phyloP scores from a whole-genome alignment of 768 basidiomycete genomes.

The Lentinula sp. region DNA sequence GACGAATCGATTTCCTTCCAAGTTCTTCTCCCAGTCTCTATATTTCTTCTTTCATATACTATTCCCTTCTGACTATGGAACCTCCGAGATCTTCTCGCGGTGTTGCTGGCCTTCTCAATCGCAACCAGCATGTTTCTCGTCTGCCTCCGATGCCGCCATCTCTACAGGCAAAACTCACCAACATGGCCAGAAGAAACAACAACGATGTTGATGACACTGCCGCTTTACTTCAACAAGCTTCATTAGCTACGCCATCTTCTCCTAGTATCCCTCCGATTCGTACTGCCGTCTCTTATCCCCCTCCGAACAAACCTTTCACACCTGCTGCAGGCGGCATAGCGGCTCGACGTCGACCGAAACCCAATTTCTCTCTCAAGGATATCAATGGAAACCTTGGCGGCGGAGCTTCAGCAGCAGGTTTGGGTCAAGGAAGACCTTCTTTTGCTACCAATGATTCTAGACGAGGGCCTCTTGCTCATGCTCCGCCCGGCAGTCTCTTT shows the following conservation, averaged over 20 bases:
- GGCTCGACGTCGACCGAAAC: conserved; percentile 42
- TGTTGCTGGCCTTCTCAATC: conserved; percentile 2
- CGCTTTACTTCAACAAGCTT: conserved; percentile 30
- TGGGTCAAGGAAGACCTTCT: conserved; percentile 62
- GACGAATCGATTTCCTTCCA: background rate
- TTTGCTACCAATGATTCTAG: conserved; percentile 32
- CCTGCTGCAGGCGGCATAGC: conserved; percentile 27
- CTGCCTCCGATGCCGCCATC: conserved; percentile 76
- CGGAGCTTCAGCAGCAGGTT: conserved; percentile 57
- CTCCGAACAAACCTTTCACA: conserved; percentile 12
- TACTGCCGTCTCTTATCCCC: conserved; percentile 28
- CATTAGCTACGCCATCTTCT: conserved; percentile 16
- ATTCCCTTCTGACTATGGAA: background rate
- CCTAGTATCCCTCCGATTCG: conserved; percentile 18
- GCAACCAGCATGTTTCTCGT: conserved; percentile 20
- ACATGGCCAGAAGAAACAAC: conserved; percentile 40
- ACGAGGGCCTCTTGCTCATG: conserved; percentile 45
- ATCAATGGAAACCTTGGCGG: conserved; percentile 46
- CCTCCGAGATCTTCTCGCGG: conserved; percentile 3
- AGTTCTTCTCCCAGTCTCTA: background rate
- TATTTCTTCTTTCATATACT: background rate
- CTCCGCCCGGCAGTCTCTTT: conserved; percentile 47
- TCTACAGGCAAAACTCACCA: conserved; percentile 91
- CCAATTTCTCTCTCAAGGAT: conserved; percentile 57
- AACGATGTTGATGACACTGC: conserved; percentile 34